Base-by-base conservation (phyloP, 2,329 filamentous ascomycete genomes). In the Stemphylium vesicarium region DNA sequence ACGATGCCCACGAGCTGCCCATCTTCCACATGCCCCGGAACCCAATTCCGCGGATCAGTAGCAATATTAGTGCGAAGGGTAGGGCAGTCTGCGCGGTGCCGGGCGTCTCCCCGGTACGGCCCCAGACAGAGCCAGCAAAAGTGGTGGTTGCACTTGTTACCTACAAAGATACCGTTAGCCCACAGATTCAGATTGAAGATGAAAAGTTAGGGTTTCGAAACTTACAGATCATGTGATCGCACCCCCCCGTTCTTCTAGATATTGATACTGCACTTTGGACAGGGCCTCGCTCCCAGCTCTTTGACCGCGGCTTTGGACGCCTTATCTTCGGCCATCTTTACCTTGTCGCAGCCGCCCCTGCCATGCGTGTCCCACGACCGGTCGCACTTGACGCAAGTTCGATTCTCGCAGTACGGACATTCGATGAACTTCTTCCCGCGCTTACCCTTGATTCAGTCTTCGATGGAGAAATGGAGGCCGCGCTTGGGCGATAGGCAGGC, bases 161-260 rank as follows among this genome's bases (percentile, higher is more conserved):
- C 64, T 16, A 11, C 24, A 16, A 18, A 15, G 11, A 5, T 9
- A 12, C 4, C 7, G 4, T 53, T 49, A 56, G 49, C 32, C 32
- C 26, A 32, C 32, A 11, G 4, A 7, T 9, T 3, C 29, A 16
- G 18, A 2, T 20, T 24, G 4, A 24, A 7, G 22, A 24, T 6
- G 2, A 24, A 24, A 24, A 8, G 22, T 24, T 15, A 20, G 10
- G 9, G 4, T 18, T 4, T 15, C 29, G 11, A 18, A 18, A 61
- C 62, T 53, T 61, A 67, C 70, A 71, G 0, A 32, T 53, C 56
- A 71, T 68, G 24, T 70, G 65, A 18, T 67, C 59, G 43, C 68
- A 71, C 9, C 69, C 69, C 69, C 2, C 62, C 60, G 2, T 51
- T n/a, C 59, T 71, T 71, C 46, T 67, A 18, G 24, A 72, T 69